phyloP scores from a whole-genome alignment of 495 filamentous ascomycete genomes.

The Penicillium dipodomyicola region DNA sequence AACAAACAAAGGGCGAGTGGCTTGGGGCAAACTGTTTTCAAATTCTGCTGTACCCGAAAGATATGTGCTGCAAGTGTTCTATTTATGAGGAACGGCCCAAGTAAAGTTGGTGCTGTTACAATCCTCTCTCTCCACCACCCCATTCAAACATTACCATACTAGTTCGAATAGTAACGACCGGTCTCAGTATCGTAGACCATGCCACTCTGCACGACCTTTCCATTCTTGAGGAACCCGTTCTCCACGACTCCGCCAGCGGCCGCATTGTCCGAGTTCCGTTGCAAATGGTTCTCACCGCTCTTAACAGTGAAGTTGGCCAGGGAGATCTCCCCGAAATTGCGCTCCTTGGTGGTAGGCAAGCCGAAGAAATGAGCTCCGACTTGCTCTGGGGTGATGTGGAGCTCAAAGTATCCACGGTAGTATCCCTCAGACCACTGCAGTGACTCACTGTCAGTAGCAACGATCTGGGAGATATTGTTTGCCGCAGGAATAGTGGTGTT shows the following conservation, averaged over 20 bases:
- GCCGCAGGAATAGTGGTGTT: slow-evolving; percentile 40
- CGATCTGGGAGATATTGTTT: slow-evolving; percentile 33
- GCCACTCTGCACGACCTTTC: slow-evolving; percentile 48
- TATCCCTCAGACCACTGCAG: slow-evolving; percentile 69
- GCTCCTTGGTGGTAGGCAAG: slow-evolving; percentile 40
- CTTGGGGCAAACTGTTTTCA: too few relatives aligned
- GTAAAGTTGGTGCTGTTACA: slow-evolving; percentile 1
- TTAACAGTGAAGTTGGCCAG: slow-evolving; percentile 61
- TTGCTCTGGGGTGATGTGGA: slow-evolving; percentile 47
- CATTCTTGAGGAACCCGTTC: slow-evolving; percentile 45
- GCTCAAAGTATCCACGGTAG: slow-evolving; percentile 63
- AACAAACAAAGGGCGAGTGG: too few relatives aligned
- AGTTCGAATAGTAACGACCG: slow-evolving; percentile 4
- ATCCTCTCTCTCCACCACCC: slow-evolving; percentile 1
- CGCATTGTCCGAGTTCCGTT: slow-evolving; percentile 23
- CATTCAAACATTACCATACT: background rate
- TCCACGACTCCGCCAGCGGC: slow-evolving; percentile 45
- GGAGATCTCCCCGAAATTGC: slow-evolving; percentile 51
- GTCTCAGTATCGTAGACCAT: slow-evolving; percentile 48
- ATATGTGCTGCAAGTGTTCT: too few relatives aligned
- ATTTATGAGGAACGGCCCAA: too few relatives aligned
- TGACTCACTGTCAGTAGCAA: slow-evolving; percentile 45
- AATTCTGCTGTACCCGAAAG: too few relatives aligned
- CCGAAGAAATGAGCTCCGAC: slow-evolving; percentile 15
- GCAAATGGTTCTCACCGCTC: slow-evolving; percentile 52